phyloP scores from a whole-genome alignment of 352 stramenopile genomes.

The Pythium aquatile region DNA sequence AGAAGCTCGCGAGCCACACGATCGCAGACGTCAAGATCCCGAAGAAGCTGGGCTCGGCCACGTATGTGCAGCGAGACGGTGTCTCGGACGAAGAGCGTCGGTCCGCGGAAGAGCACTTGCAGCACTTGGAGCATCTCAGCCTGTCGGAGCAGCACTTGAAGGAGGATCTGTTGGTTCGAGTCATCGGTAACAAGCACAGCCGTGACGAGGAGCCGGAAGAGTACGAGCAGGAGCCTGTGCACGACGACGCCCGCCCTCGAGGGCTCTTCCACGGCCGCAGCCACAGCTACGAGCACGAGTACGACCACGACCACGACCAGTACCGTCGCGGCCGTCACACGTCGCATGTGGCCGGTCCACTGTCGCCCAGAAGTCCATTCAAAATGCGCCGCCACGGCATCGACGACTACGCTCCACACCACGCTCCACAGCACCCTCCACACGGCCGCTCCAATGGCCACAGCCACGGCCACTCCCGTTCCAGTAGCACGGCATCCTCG shows the following conservation, averaged over 20 bases:
- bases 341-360: not conserved
- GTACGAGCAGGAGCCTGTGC: not conserved
- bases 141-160: constrained; percentile 20
- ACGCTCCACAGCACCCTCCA: not conserved
- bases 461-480: constrained; percentile 3
- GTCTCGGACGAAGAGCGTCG: constrained; percentile 34
- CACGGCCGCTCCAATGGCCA: not conserved
- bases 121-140: constrained; percentile 33
- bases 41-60: constrained; percentile 70
- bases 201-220: constrained; percentile 11
- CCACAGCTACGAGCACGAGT: constrained; percentile 1
- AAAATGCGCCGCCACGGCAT: constrained; percentile 20
- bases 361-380: constrained; percentile 16
- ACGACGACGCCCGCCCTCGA: not conserved
- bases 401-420: constrained; percentile 17
- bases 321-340: not conserved
- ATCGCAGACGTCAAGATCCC: constrained; percentile 70
- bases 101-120: constrained; percentile 40
- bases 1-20: constrained; percentile 69
- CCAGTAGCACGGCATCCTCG: constrained; percentile 6
- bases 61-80: constrained; percentile 45
- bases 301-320: not conserved
- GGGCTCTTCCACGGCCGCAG: not conserved
- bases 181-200: constrained; percentile 22
- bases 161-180: constrained; percentile 20